Percentiles rank a stretch among this genome's conserved stretches.
Evolutionary conservation across 2,329 filamentous ascomycete species (phyloP).

Genomic region (Cryphonectria carpinicola): DNA sequence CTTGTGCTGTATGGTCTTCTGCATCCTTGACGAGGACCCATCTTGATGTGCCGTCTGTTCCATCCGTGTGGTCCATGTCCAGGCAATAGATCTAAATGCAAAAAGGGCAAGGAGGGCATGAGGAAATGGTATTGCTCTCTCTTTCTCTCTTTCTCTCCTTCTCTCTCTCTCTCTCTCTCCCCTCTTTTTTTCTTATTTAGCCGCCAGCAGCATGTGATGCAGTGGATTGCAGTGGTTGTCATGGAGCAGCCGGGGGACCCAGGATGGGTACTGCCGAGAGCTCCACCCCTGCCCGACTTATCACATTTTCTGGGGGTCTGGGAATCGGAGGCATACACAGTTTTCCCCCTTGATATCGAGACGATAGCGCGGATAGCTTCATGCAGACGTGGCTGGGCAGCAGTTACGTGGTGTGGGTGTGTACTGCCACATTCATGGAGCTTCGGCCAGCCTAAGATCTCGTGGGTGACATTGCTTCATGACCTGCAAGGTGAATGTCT

Average conservation of each 20-base stretch:
- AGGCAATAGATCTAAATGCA: not conserved
- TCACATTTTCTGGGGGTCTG: constrained; percentile 4
- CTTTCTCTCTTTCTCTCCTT: no score
- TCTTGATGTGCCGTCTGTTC: not conserved
- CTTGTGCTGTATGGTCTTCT: no score
- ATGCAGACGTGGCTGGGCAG: not conserved
- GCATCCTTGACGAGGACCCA: not conserved
- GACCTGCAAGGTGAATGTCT: not conserved
- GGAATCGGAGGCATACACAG: not conserved
- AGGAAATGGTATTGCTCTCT: no score
- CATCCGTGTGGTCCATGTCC: not conserved
- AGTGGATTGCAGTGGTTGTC: not conserved
- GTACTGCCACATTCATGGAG: not conserved
- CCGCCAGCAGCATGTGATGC: not conserved
- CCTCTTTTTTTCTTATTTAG: not conserved
- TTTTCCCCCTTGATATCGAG: not conserved
- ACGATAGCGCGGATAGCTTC: not conserved
- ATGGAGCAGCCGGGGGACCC: not conserved
- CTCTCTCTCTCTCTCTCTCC: no score
- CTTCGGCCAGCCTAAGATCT: not conserved
- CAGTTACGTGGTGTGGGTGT: not conserved
- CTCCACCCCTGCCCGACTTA: constrained; percentile 21
- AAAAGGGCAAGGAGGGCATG: constrained; percentile 7
- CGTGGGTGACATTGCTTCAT: not conserved
- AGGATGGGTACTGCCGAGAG: constrained; percentile 17